These are phyloP conservation scores for Leptomonas pyrrhocoris DNA, from an alignment of 208 protist species.

Conservation along the genomic window DNA sequence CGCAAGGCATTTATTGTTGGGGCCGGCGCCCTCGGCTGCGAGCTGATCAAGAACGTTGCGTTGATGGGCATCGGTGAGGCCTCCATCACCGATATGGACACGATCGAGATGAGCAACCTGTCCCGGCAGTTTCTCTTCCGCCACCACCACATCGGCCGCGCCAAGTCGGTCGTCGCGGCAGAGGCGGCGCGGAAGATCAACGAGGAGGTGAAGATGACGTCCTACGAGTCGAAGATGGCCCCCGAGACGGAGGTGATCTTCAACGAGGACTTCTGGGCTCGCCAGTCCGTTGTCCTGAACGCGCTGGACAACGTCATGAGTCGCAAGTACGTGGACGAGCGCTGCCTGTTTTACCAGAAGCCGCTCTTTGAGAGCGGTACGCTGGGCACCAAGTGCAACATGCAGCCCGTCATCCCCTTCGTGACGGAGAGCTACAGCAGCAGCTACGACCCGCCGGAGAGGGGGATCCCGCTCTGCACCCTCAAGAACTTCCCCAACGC, in stretches of 20 bases:
- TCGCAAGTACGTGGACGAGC: slow-evolving; percentile 95
- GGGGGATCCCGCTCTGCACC: slow-evolving; percentile 99
- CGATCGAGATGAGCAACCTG: slow-evolving; percentile 99
- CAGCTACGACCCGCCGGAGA: slow-evolving; percentile 97
- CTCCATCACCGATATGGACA: slow-evolving; percentile 99
- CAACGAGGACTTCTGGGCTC: slow-evolving; percentile 96
- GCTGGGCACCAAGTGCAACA: slow-evolving; percentile 98
- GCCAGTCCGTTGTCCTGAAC: slow-evolving; percentile 96
- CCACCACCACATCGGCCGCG: slow-evolving; percentile 92
- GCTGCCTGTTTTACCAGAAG: slow-evolving; percentile 96
- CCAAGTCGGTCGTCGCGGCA: slow-evolving; percentile 96
- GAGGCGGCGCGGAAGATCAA: slow-evolving; percentile 95
- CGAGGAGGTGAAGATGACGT: slow-evolving; percentile 75
- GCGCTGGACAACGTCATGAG: slow-evolving; percentile 99
- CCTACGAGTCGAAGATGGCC: slow-evolving; percentile 93
- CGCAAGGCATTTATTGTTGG: slow-evolving; percentile 96
- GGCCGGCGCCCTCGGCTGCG: slow-evolving; percentile 98
- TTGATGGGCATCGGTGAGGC: slow-evolving; percentile 97
- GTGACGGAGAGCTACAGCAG: slow-evolving; percentile 99
- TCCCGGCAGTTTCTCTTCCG: slow-evolving; percentile 99
- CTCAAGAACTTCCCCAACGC: slow-evolving; percentile 99
- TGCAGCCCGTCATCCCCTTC: slow-evolving; percentile 96
- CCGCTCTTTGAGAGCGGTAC: slow-evolving; percentile 99
- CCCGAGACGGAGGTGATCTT: slow-evolving; percentile 96
- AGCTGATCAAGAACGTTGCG: slow-evolving; percentile 98